These are phyloP conservation scores for Coniochaeta ligniaria DNA, from an alignment of 2,329 filamentous ascomycete genomes.

Conservation along the genomic window DNA sequence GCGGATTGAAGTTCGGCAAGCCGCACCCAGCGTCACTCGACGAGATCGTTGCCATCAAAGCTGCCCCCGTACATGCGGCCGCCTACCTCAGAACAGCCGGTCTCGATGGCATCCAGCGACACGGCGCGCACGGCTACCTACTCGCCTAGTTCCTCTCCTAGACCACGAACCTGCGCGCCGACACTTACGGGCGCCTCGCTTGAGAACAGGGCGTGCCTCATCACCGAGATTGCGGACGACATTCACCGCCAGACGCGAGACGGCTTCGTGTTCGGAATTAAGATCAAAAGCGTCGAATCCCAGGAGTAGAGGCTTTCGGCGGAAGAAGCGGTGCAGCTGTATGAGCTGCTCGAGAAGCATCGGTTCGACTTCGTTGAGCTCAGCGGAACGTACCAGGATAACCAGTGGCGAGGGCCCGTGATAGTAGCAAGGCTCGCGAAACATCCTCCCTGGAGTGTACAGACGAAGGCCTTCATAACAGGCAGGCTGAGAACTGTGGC, in stretches of 20 bases:
- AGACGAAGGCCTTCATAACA: conserved; percentile 43
- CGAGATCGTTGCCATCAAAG: conserved; percentile 44
- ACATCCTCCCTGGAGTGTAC: conserved; percentile 53
- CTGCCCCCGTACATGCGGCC: conserved; percentile 49
- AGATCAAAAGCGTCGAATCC: conserved; percentile 52
- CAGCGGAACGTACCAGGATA: conserved; percentile 48
- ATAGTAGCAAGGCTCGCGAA: conserved; percentile 46
- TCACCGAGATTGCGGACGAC: conserved; percentile 35
- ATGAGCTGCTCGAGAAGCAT: conserved; percentile 38
- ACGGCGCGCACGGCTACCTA: conserved; percentile 42
- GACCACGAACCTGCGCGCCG: conserved; percentile 26
- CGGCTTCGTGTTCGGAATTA: conserved; percentile 44
- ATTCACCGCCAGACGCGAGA: conserved; percentile 18
- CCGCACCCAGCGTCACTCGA: conserved; percentile 40
- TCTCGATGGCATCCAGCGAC: conserved; percentile 38
- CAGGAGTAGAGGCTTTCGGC: conserved; percentile 41
- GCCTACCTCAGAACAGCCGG: conserved; percentile 51
- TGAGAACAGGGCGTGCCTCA: conserved; percentile 37
- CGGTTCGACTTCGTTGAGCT: conserved; percentile 52
- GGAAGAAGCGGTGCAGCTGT: conserved; percentile 41
- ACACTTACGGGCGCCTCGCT: conserved; percentile 31
- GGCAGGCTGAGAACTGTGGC: conserved; percentile 43
- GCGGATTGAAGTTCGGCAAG: conserved; percentile 40
- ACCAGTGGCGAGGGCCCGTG: conserved; percentile 36
- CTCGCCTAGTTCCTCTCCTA: conserved; percentile 30